Evolutionary conservation across 805 yeast species (phyloP), one percentile per base, ranked within the genome.

Genomic region (Wickerhamomyces strasburgensis): DNA sequence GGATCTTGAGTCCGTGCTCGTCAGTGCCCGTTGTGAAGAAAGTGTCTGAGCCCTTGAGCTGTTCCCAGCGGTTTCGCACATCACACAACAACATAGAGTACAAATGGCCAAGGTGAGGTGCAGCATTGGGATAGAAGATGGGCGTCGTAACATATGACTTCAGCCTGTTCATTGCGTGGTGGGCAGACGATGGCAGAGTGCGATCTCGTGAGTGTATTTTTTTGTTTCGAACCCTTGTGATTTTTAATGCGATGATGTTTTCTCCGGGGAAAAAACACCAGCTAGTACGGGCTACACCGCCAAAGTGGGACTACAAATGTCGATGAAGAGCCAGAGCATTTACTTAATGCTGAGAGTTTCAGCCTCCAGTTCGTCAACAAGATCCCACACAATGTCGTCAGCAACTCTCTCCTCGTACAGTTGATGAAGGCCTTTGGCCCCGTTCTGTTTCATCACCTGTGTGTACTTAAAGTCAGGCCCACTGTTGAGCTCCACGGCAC

Each of bases 1-100:
- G 95, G 21, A 90, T 90, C 64, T 93, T 93, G 37, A 88, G 62
- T 0, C 98, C 98, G 58, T 93, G 98, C 60, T 93, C 98, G 58
- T 93, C 98, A 0, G 97, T 89, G 0, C 98, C 98, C 0, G 98
- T 93, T 6, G 85, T 74, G 52, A 89, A 72, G 42, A 64, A 72
- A 1, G 79, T 61, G 4, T 62, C 54, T 2, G 71, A 61, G 0
- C 60, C 61, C 8, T 60, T 57, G 24, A 81, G 60, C 14, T 51
- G 50, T 26, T 73, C 73, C 95, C 95, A 90, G 46, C 96, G 67
- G 43, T 70, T 73, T 34, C 80, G 67, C 1, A 80, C 80, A 60
- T 93, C 98, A 34, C 89, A 79, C 31, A 93, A 60, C 1, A 87
- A 67, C 84, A 88, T 84, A 5, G 96, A 77, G 57, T 93, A 88